A percentile compares a stretch with the other conserved stretches of the same genome.
phyloP scores from a whole-genome alignment of 225 moss, liverwort and hornwort species.

The Straminergon stramineum region DNA sequence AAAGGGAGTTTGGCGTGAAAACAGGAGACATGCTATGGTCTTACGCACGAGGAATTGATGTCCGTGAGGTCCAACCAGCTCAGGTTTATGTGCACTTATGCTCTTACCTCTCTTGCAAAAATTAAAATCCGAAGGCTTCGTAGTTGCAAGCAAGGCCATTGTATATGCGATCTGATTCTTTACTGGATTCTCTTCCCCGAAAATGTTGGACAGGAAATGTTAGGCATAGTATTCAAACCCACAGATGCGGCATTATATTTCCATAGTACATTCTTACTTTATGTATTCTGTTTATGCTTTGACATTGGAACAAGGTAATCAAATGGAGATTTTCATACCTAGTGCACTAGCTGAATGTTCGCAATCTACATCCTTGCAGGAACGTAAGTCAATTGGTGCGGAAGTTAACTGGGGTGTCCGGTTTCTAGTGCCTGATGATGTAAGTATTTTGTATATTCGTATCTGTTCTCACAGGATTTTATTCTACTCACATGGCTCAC shows the following conservation, averaged over 20 bases:
- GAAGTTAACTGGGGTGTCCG: slow-evolving; percentile 99
- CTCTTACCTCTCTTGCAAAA: not conserved
- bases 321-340: not conserved
- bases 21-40: slow-evolving; percentile 95
- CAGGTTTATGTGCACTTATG: slow-evolving; percentile 43
- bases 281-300: not conserved
- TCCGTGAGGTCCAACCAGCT: slow-evolving; percentile 79
- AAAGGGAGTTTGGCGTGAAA: slow-evolving; percentile 75
- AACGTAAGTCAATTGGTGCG: slow-evolving; percentile 98
- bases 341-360: not conserved
- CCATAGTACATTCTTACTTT: not conserved
- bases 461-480: not conserved
- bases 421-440: slow-evolving; percentile 72
- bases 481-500: not conserved
- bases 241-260: not conserved
- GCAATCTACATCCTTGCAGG: slow-evolving; percentile 37
- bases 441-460: slow-evolving; percentile 22
- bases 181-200: not conserved
- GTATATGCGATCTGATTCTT: not conserved
- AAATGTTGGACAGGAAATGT: not conserved
- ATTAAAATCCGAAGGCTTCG: not conserved
- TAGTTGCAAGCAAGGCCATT: not conserved
- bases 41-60: slow-evolving; percentile 83
- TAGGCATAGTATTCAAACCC: not conserved
- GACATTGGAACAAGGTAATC: not conserved